These are phyloP conservation scores for Phanerodontia chrysosporium DNA, from an alignment of 768 basidiomycete species.

Conservation along the genomic window DNA sequence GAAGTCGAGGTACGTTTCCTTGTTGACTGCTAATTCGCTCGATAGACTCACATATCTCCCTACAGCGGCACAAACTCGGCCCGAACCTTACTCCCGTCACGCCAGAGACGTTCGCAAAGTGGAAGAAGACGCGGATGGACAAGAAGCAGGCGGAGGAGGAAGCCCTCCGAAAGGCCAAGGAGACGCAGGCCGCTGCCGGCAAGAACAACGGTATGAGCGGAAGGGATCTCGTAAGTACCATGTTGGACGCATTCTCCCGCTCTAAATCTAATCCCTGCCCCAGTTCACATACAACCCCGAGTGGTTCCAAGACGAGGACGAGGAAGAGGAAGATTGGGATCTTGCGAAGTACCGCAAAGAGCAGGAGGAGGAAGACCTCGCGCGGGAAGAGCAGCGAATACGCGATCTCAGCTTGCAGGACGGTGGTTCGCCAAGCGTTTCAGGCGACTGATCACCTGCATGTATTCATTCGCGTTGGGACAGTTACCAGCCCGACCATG, in stretches of 20 bases:
- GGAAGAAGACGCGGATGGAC: conserved; percentile 94
- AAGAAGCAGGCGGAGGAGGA: conserved; percentile 93
- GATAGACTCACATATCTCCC: neutral
- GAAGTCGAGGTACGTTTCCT: conserved; percentile 81
- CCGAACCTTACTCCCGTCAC: conserved; percentile 90
- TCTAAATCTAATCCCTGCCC: conserved; percentile 1
- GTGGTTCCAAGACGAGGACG: conserved; percentile 82
- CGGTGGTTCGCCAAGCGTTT: conserved; percentile 20
- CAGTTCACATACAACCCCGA: conserved; percentile 96
- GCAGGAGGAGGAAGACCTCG: conserved; percentile 57
- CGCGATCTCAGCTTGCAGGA: conserved; percentile 36
- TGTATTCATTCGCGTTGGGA: neutral
- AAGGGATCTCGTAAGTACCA: conserved; percentile 73
- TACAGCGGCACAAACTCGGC: conserved; percentile 90
- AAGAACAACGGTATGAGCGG: conserved; percentile 94
- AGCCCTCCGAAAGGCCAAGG: conserved; percentile 60
- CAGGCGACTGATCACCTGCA: neutral
- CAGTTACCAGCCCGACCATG: no score
- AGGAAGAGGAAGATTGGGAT: conserved; percentile 46
- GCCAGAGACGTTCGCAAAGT: conserved; percentile 82
- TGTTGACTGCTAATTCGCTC: neutral
- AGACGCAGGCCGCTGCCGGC: conserved; percentile 75
- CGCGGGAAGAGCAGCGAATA: conserved; percentile 50
- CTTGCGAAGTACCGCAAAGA: conserved; percentile 53
- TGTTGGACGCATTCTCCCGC: neutral